Conservation (phyloP, 1,284 basidiomycete species). For the Papiliotrema terrestris region DNA sequence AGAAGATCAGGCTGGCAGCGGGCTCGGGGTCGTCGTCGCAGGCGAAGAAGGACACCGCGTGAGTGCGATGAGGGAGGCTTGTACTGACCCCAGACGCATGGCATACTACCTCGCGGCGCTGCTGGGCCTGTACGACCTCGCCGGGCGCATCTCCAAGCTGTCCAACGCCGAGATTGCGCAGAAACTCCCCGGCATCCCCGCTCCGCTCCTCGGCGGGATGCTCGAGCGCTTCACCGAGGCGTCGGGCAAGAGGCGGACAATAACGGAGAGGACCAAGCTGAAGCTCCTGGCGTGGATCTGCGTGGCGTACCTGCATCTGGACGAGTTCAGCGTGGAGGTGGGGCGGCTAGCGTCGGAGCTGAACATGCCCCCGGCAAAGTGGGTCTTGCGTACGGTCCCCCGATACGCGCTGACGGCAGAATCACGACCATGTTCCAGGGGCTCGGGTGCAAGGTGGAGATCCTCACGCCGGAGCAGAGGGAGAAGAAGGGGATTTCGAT, state of each 20-base stretch:
- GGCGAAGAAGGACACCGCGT: conserved; percentile 1
- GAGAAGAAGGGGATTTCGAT: conserved; percentile 59
- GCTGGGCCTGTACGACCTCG: conserved; percentile 62
- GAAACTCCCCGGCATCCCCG: conserved; percentile 61
- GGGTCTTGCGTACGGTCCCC: conserved; percentile 34
- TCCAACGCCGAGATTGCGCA: conserved; percentile 48
- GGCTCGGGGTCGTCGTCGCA: background rate
- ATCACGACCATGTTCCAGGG: conserved; percentile 50
- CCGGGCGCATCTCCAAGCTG: conserved; percentile 20
- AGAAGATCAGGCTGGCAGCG: conserved; percentile 27
- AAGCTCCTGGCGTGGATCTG: conserved; percentile 73
- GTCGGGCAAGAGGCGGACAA: conserved; percentile 56
- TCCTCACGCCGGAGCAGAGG: conserved; percentile 61
- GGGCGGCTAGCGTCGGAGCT: conserved; percentile 68
- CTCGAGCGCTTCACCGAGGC: conserved; percentile 75
- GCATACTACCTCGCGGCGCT: conserved; percentile 74
- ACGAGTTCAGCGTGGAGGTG: conserved; percentile 69
- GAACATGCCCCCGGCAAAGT: conserved; percentile 62
- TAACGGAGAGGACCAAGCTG: conserved; percentile 67
- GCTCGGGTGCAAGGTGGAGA: conserved; percentile 64
- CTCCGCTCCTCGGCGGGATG: conserved; percentile 66
- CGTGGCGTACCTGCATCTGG: conserved; percentile 70
- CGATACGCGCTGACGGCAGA: conserved; percentile 23
- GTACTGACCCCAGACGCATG: conserved; percentile 58
- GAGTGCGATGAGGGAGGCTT: background rate